Evolutionary conservation across 306 rosid genomes (phyloP), one percentile per base, ranked within the genome.

Genomic region (Cicer arietinum): DNA sequence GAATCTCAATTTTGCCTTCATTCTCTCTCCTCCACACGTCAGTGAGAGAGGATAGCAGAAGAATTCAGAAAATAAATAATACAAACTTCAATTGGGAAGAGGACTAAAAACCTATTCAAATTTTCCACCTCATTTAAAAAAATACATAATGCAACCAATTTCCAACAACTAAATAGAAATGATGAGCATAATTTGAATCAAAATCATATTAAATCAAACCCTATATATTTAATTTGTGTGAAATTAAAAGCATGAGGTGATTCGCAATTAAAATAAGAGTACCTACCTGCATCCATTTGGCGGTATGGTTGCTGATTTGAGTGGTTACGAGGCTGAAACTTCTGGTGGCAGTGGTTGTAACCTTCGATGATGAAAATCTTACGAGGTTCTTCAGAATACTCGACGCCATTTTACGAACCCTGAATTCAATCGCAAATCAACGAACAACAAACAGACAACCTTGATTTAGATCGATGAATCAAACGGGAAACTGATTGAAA

Each of bases 211-310:
- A 8, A 48, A 58, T 60, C 13, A 67, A 74, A 71, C 46, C 51
- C 35, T 1, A 51, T 12, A 14, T 6, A 0, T 20, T 75, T n/a
- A 6, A 41, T 56, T 30, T 8, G 7, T 8, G 7, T 20, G 59
- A 30, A 10, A 65, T n/a, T 14, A 50, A 50, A 59, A 59, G 0
- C 17, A 58, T 6, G 41, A 59, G 8, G n/a, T 48, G 40, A n/a
- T 60, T 61, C 40, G 10, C 25, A 51, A 75, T 51, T 6, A 0
- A 64, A 6, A 63, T 11, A 67, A 80, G 42, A 54, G 50, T 75
- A 88, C 97, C 96, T 75, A 88, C 97, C 96, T 91, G 97, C 97
- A 91, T 89, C 97, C 95, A 91, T 53, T 91, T 89, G 80, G 92
- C 84, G 14, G 97, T 91, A 85, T 91, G 95, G 45, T 82, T 56